phyloP scores from a whole-genome alignment of 2,329 filamentous ascomycete species.

The Pseudocercospora eumusae region DNA sequence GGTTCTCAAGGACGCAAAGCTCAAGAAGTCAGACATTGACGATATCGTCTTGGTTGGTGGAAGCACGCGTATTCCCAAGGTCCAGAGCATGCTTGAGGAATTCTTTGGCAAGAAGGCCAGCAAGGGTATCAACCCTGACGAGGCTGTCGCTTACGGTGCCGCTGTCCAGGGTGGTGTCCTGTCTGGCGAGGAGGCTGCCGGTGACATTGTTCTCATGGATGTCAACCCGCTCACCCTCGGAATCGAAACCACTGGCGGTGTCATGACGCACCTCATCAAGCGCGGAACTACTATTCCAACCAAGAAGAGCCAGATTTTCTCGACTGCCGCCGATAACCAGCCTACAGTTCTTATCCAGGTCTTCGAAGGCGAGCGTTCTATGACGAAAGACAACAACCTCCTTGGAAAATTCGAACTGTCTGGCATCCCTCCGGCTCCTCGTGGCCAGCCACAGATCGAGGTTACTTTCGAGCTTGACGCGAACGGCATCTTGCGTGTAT shows the following conservation, averaged over 20 bases:
- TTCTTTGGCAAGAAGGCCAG: slow-evolving; percentile 97
- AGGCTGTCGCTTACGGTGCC: slow-evolving; percentile 96
- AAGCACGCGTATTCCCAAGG: slow-evolving; percentile 99
- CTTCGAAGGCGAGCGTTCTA: slow-evolving; percentile 86
- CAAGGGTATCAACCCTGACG: slow-evolving; percentile 99
- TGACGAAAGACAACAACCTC: slow-evolving; percentile 65
- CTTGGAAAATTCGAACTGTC: slow-evolving; percentile 99
- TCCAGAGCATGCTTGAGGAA: slow-evolving; percentile 90
- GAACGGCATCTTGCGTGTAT: slow-evolving; percentile 97
- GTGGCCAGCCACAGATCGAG: slow-evolving; percentile 97
- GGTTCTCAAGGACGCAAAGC: slow-evolving; percentile 96
- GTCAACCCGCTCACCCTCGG: slow-evolving; percentile 95
- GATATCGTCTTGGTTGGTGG: slow-evolving; percentile 98
- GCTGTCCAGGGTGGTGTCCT: slow-evolving; percentile 96
- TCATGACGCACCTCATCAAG: slow-evolving; percentile 98
- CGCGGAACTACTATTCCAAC: slow-evolving; percentile 98
- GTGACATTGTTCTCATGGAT: slow-evolving; percentile 91
- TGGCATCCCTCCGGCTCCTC: slow-evolving; percentile 89
- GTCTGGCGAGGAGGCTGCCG: slow-evolving; percentile 80
- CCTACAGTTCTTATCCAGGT: slow-evolving; percentile 99
- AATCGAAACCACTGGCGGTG: slow-evolving; percentile 97
- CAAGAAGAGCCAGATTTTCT: slow-evolving; percentile 99
- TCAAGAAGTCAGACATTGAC: slow-evolving; percentile 92
- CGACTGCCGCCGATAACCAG: slow-evolving; percentile 96
- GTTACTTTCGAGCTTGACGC: slow-evolving; percentile 97